These are phyloP conservation scores for Tardiomyces blankii DNA, from an alignment of 1,139 yeast species.

Conservation along the genomic window DNA sequence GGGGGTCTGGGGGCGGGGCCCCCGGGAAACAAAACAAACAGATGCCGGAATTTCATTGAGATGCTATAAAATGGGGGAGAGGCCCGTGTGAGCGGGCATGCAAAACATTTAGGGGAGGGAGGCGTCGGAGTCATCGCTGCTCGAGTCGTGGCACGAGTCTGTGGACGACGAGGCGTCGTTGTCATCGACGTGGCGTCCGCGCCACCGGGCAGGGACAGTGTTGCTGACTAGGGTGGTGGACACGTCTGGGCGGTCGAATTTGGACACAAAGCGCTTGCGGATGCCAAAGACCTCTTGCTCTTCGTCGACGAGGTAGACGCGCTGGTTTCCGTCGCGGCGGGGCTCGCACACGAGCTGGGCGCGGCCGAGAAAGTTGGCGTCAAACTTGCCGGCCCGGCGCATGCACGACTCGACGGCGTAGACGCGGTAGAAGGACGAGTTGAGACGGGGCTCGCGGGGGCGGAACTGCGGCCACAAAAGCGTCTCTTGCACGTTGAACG, in stretches of 20 bases:
- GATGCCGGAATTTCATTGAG: too few species aligned
- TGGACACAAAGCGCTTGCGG: constrained; percentile 16
- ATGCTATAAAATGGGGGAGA: too few species aligned
- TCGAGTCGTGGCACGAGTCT: too few species aligned
- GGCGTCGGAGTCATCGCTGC: too few species aligned
- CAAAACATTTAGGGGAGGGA: too few species aligned
- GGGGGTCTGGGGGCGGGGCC: too few species aligned
- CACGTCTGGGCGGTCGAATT: constrained; percentile 7
- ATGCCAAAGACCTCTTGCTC: constrained; percentile 18
- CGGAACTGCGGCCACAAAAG: constrained; percentile 19
- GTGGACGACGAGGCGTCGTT: too few species aligned
- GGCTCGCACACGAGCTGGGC: constrained; percentile 27
- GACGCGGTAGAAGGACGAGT: constrained; percentile 25
- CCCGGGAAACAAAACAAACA: too few species aligned
- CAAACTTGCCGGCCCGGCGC: constrained; percentile 24
- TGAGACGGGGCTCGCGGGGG: constrained; percentile 26
- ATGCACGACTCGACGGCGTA: constrained; percentile 25
- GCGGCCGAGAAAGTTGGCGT: constrained; percentile 20
- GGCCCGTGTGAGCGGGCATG: too few species aligned
- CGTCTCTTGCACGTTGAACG: constrained; percentile 22
- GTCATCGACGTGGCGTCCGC: neutral
- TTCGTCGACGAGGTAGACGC: constrained; percentile 9
- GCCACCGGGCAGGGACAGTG: neutral
- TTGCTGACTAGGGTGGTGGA: neutral
- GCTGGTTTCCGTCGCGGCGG: constrained; percentile 15